Percentiles rank a stretch among this genome's conserved stretches.
These are phyloP conservation scores for Cicer cuneatum DNA, from an alignment of 306 rosid genomes.

Conservation along the genomic window DNA sequence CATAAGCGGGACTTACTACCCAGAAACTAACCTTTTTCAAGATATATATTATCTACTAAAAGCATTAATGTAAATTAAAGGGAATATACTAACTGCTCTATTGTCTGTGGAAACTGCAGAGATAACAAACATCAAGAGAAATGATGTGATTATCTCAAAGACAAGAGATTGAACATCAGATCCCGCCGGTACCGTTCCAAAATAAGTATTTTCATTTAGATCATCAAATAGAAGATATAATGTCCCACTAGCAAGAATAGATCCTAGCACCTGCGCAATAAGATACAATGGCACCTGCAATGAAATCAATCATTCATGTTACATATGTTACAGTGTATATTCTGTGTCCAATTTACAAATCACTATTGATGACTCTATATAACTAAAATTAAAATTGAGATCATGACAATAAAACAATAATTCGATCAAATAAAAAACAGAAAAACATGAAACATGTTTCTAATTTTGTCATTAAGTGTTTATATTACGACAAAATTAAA, in stretches of 20 bases:
- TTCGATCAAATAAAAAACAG: no score
- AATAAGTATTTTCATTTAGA: slow-evolving; percentile 41
- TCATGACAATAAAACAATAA: no score
- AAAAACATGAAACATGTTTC: neutral
- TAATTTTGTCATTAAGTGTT: neutral
- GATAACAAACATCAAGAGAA: slow-evolving; percentile 72
- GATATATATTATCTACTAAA: no score
- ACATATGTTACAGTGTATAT: no score
- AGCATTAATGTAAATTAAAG: neutral
- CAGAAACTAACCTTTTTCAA: no score
- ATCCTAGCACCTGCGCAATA: slow-evolving; percentile 55
- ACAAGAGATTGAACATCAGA: slow-evolving; percentile 53
- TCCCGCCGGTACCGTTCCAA: slow-evolving; percentile 67
- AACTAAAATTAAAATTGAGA: no score
- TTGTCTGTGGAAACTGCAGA: slow-evolving; percentile 77
- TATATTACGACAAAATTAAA: neutral
- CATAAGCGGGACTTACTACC: no score
- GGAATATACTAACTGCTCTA: slow-evolving; percentile 60
- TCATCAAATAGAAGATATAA: slow-evolving; percentile 49
- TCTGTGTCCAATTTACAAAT: no score
- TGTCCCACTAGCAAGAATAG: slow-evolving; percentile 71
- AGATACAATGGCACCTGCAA: slow-evolving; percentile 67
- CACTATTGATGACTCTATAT: no score
- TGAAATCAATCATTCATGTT: neutral
- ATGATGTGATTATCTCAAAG: slow-evolving; percentile 61